Conservation (phyloP, 2,329 filamentous ascomycete species). For the Pseudocercospora macadamiae region DNA sequence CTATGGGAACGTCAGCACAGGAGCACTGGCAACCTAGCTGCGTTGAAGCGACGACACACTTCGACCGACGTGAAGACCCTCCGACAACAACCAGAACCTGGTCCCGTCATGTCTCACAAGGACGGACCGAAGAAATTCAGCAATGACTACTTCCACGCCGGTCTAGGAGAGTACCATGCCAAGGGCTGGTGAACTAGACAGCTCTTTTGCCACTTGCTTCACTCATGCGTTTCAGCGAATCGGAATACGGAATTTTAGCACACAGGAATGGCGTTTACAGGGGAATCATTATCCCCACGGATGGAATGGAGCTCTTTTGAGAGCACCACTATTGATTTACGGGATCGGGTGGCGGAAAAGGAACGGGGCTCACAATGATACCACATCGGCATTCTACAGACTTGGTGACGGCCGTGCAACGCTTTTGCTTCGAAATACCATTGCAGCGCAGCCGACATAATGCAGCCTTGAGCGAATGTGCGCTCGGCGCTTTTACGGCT, state of each 20-base stretch:
- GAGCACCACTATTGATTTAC: not conserved
- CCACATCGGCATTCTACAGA: slow-evolving; percentile 31
- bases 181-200: slow-evolving; percentile 71
- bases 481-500: slow-evolving; percentile 23
- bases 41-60: slow-evolving; percentile 86
- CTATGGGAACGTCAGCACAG: slow-evolving; percentile 96
- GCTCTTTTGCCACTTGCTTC: slow-evolving; percentile 21
- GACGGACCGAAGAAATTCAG: slow-evolving; percentile 62
- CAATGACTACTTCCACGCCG: slow-evolving; percentile 85
- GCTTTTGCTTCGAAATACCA: slow-evolving; percentile 17
- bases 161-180: slow-evolving; percentile 80
- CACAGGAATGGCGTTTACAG: slow-evolving; percentile 15
- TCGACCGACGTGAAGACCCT: slow-evolving; percentile 89
- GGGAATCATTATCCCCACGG: slow-evolving; percentile 17
- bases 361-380: slow-evolving; percentile 25
- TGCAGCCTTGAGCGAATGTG: slow-evolving; percentile 19
- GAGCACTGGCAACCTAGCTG: slow-evolving; percentile 83
- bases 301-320: slow-evolving; percentile 13
- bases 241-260: slow-evolving; percentile 16
- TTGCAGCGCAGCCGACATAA: slow-evolving; percentile 8
- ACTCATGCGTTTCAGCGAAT: slow-evolving; percentile 34
- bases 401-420: slow-evolving; percentile 23
- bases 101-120: slow-evolving; percentile 50
- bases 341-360: slow-evolving; percentile 2
- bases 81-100: slow-evolving; percentile 73